Percentiles rank a stretch among this genome's conserved stretches.
Evolutionary conservation across 208 protist genomes (phyloP).

Genomic region (Leishmania gerbilli): DNA sequence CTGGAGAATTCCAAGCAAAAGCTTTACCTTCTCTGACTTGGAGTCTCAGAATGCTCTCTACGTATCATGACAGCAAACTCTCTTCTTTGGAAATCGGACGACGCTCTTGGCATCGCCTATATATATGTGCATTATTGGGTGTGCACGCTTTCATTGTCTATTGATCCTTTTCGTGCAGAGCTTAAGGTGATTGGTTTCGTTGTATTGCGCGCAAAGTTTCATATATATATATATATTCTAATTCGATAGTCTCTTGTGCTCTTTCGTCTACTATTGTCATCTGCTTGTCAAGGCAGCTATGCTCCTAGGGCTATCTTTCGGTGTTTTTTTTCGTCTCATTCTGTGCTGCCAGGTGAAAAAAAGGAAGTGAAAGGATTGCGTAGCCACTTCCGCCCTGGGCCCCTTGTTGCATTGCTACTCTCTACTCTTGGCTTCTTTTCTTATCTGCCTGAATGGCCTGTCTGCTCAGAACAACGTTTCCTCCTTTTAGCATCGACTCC

Average conservation of each 20-base stretch:
- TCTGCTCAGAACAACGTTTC: too few relatives aligned
- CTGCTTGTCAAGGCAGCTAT: not conserved
- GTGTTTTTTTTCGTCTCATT: not conserved
- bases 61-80: not conserved
- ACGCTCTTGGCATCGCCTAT: not conserved
- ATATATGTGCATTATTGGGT: not conserved
- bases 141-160: not conserved
- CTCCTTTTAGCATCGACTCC: not conserved
- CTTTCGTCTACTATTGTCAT: not conserved
- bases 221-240: not conserved
- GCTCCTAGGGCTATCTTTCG: not conserved
- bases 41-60: constrained; percentile 50
- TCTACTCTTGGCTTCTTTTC: not conserved
- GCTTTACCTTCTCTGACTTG: constrained; percentile 54
- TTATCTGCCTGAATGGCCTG: not conserved
- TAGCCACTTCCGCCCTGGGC: not conserved
- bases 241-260: not conserved
- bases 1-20: constrained; percentile 45
- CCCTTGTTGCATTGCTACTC: not conserved
- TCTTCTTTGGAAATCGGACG: not conserved
- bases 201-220: not conserved
- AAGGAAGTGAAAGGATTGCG: not conserved
- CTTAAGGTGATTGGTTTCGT: not conserved
- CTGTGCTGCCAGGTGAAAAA: not conserved
- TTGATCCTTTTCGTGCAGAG: not conserved